A percentile compares a stretch with the other conserved stretches of the same genome.
These are phyloP conservation scores for Lobosporangium transversale DNA, from an alignment of 192 early-diverging fungal species.

Conservation along the genomic window DNA sequence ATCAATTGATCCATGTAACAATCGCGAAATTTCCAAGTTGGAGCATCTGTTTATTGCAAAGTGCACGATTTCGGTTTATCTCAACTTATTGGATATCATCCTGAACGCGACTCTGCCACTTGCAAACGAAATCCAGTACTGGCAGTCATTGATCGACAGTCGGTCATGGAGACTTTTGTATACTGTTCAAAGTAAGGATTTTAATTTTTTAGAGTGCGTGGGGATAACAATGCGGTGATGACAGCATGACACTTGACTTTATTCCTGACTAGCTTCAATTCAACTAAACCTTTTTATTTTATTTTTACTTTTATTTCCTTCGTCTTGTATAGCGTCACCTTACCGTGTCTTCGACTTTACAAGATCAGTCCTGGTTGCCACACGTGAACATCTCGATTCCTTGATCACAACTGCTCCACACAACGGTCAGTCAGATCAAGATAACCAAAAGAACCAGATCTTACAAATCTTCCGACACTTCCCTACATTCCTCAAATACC, in stretches of 20 bases:
- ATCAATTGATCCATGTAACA: not conserved
- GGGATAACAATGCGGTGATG: too few species aligned
- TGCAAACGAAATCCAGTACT: conserved; percentile 71
- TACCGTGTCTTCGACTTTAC: conserved; percentile 19
- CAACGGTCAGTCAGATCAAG: conserved; percentile 6
- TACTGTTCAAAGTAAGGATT: conserved; percentile 58
- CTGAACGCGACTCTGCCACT: conserved; percentile 69
- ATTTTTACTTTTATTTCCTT: conserved; percentile 6
- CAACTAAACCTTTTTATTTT: conserved; percentile 5
- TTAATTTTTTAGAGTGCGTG: conserved; percentile 6
- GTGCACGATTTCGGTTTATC: conserved; percentile 65
- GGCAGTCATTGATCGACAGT: conserved; percentile 65
- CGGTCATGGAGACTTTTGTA: conserved; percentile 52
- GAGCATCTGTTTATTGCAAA: conserved; percentile 64
- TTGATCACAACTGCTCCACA: conserved; percentile 20
- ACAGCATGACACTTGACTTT: too few species aligned
- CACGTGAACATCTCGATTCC: conserved; percentile 32
- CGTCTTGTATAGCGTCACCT: conserved; percentile 25
- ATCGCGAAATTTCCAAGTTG: conserved; percentile 11
- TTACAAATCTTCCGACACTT: conserved; percentile 37
- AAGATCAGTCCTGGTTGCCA: conserved; percentile 15
- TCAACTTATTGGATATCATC: conserved; percentile 63
- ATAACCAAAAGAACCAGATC: not conserved
- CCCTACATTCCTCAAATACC: conserved; percentile 38
- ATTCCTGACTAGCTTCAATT: too few species aligned